Percentiles rank a stretch among this genome's conserved stretches.
phyloP scores from a whole-genome alignment of 768 basidiomycete species.

The Psilocybe cubensis region DNA sequence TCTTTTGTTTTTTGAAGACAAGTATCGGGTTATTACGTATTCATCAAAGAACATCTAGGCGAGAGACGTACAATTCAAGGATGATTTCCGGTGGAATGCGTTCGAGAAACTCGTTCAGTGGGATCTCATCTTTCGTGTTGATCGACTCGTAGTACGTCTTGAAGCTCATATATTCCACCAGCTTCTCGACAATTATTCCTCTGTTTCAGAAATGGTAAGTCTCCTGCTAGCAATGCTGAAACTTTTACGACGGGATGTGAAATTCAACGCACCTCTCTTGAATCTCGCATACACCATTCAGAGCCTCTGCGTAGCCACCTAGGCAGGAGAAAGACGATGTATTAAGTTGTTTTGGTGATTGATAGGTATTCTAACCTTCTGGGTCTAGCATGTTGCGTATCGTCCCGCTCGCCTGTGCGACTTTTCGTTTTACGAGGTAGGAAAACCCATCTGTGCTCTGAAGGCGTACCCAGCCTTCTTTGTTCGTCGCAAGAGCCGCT shows the following conservation, averaged over 20 bases:
- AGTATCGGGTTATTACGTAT: background rate
- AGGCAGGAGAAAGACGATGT: background rate
- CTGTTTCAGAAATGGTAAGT: conserved; percentile 28
- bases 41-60: background rate
- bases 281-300: conserved; percentile 69
- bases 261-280: conserved; percentile 62
- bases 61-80: conserved; percentile 76
- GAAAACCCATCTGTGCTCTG: conserved; percentile 80
- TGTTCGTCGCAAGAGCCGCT: background rate
- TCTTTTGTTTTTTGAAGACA: conserved; percentile 39
- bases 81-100: conserved; percentile 87
- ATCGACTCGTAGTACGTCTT: conserved; percentile 78
- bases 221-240: background rate
- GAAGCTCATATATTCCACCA: conserved; percentile 89
- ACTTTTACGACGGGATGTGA: background rate
- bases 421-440: conserved; percentile 75
- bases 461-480: conserved; percentile 68
- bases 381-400: conserved; percentile 81
- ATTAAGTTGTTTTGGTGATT: too few relatives aligned
- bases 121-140: conserved; percentile 76
- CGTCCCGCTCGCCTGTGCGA: conserved; percentile 80
- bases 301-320: conserved; percentile 80
- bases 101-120: conserved; percentile 76
- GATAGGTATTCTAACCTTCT: conserved; percentile 51
- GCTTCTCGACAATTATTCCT: conserved; percentile 79